These are phyloP conservation scores for Polytolypa hystricis DNA, from an alignment of 2,329 filamentous ascomycete species.

Conservation along the genomic window DNA sequence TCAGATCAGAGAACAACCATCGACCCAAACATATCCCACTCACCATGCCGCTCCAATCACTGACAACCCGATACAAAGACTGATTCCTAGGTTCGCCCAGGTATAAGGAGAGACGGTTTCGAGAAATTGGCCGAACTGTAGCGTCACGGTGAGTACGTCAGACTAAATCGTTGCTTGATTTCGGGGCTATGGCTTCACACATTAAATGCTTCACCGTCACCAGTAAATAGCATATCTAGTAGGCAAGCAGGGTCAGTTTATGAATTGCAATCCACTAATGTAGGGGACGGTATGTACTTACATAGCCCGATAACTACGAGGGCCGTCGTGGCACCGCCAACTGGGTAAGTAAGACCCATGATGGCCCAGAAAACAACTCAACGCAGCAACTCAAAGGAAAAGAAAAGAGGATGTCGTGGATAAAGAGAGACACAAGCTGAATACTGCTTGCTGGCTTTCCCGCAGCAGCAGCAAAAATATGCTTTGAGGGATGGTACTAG, in stretches of 20 bases:
- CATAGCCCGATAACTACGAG: slow-evolving; percentile 66
- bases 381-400: slow-evolving; percentile 9
- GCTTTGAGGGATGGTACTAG: too few species aligned
- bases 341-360: slow-evolving; percentile 65
- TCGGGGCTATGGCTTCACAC: slow-evolving; percentile 46
- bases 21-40: slow-evolving; percentile 17
- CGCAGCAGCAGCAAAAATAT: too few species aligned
- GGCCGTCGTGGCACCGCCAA: slow-evolving; percentile 56
- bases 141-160: too few species aligned
- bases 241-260: slow-evolving; percentile 7
- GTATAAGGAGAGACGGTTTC: slow-evolving; percentile 88
- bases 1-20: slow-evolving; percentile 1
- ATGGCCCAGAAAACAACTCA: slow-evolving; percentile 20
- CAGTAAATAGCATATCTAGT: slow-evolving; percentile 95
- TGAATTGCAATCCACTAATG: too few species aligned
- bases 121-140: slow-evolving; percentile 79
- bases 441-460: too few species aligned
- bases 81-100: slow-evolving; percentile 85
- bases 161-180: too few species aligned
- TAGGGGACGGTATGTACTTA: too few species aligned
- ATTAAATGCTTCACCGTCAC: slow-evolving; percentile 91
- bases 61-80: slow-evolving; percentile 87
- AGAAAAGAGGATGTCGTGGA: slow-evolving; percentile 1
- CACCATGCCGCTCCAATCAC: slow-evolving; percentile 96
- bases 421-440: too few species aligned